Conservation (phyloP, 371 early-diverging fungal species). For the Syncephalastrum monosporum region DNA sequence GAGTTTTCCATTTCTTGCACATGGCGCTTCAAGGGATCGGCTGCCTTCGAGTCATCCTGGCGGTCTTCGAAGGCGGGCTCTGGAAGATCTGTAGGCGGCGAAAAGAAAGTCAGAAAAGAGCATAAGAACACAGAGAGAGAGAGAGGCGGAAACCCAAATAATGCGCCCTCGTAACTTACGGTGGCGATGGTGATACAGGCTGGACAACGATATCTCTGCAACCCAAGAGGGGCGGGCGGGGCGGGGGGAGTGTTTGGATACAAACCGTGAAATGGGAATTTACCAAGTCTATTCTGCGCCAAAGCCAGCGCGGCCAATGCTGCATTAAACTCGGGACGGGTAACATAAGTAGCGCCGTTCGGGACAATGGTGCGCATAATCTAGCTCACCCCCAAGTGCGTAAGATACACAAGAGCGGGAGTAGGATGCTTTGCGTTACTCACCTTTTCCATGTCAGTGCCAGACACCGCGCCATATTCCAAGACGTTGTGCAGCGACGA, state of each 20-base stretch:
- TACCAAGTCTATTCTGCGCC: slow-evolving; percentile 81
- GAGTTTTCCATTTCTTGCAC: slow-evolving; percentile 5
- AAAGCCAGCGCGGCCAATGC: slow-evolving; percentile 70
- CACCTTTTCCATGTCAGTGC: slow-evolving; percentile 56
- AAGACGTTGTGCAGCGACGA: slow-evolving; percentile 53
- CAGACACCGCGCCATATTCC: slow-evolving; percentile 49
- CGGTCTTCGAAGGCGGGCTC: slow-evolving; percentile 26
- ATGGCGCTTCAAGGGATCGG: slow-evolving; percentile 6
- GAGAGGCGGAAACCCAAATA: neutral
- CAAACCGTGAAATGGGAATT: slow-evolving; percentile 1
- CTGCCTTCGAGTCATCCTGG: slow-evolving; percentile 13
- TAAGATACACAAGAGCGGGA: neutral
- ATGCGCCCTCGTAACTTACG: slow-evolving; percentile 20
- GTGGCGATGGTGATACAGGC: slow-evolving; percentile 24
- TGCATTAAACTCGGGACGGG: slow-evolving; percentile 69
- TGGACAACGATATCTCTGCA: slow-evolving; percentile 27
- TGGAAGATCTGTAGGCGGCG: slow-evolving; percentile 24
- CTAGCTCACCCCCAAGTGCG: slow-evolving; percentile 19
- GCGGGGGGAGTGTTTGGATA: neutral
- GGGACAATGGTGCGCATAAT: slow-evolving; percentile 49
- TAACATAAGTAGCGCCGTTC: slow-evolving; percentile 52
- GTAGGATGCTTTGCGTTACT: slow-evolving; percentile 9
- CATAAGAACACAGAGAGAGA: no score
- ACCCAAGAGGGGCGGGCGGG: slow-evolving; percentile 1
- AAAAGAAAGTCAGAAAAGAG: neutral